phyloP scores from a whole-genome alignment of 768 basidiomycete species.

The Pulveroboletus sp. region DNA sequence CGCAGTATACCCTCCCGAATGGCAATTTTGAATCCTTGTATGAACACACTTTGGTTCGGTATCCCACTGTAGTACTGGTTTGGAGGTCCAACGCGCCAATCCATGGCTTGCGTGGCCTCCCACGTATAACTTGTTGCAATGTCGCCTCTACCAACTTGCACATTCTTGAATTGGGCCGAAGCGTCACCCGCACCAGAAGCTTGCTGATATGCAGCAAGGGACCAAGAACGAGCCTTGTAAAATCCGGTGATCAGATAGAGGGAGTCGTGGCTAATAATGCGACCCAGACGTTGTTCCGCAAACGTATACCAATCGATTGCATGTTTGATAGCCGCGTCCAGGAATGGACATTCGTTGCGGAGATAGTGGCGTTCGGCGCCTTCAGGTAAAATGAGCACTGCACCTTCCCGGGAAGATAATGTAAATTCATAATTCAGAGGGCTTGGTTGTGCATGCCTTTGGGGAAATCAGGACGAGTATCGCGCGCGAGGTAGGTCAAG shows the following conservation, averaged over 20 bases:
- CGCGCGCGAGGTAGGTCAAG: too few relatives aligned
- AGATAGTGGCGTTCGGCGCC: slow-evolving; percentile 26
- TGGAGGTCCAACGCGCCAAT: slow-evolving; percentile 5
- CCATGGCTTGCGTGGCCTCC: slow-evolving; percentile 2
- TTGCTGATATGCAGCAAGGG: slow-evolving; percentile 18
- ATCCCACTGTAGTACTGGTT: not conserved
- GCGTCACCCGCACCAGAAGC: slow-evolving; percentile 1
- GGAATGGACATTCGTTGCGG: slow-evolving; percentile 19
- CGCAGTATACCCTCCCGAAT: not conserved
- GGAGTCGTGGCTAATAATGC: slow-evolving; percentile 16
- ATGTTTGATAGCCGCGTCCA: slow-evolving; percentile 18
- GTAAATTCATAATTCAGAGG: slow-evolving; percentile 13
- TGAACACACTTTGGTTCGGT: slow-evolving; percentile 21
- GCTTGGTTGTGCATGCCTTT: slow-evolving; percentile 5
- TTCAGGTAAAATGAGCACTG: slow-evolving; percentile 32
- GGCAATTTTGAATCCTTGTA: slow-evolving; percentile 20
- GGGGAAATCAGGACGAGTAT: too few relatives aligned
- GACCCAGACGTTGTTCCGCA: slow-evolving; percentile 17
- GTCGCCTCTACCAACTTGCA: not conserved
- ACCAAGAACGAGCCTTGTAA: slow-evolving; percentile 22
- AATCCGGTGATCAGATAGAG: slow-evolving; percentile 24
- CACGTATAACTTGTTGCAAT: slow-evolving; percentile 6
- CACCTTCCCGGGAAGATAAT: slow-evolving; percentile 22
- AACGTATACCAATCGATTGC: slow-evolving; percentile 29
- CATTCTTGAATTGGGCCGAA: slow-evolving; percentile 9